phyloP scores from a whole-genome alignment of 176 grass and related monocot genomes.

The Juncus effusus region DNA sequence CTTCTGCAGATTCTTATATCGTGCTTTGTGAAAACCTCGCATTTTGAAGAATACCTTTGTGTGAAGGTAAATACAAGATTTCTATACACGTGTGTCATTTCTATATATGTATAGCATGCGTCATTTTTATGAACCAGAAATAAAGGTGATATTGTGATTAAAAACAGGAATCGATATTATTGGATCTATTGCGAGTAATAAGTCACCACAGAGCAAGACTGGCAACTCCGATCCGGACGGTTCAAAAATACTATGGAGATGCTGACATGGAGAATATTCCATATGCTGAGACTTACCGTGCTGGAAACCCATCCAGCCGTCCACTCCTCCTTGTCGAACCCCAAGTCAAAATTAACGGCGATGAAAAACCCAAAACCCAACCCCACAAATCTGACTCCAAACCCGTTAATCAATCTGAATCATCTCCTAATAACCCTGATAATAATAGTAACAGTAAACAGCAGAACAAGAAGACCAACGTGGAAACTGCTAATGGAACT shows the following conservation, averaged over 20 bases:
- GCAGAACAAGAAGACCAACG: conserved; percentile 44
- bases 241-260: conserved; percentile 94
- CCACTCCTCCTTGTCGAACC: conserved; percentile 80
- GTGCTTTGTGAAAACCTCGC: conserved; percentile 95
- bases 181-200: conserved; percentile 95
- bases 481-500: conserved; percentile 40
- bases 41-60: conserved; percentile 86
- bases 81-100: neutral
- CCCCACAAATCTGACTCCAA: conserved; percentile 38
- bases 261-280: conserved; percentile 88
- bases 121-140: conserved; percentile 4
- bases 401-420: conserved; percentile 28
- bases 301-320: conserved; percentile 31
- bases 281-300: conserved; percentile 64
- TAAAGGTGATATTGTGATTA: neutral
- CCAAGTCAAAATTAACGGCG: conserved; percentile 54
- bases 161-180: conserved; percentile 81
- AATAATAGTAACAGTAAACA: conserved; percentile 33
- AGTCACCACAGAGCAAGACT: conserved; percentile 95
- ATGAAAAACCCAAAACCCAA: conserved; percentile 69
- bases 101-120: neutral
- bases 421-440: conserved; percentile 44
- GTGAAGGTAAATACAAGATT: conserved; percentile 60
- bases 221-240: conserved; percentile 94
- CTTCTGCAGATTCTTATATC: conserved; percentile 73